phyloP scores from a whole-genome alignment of 352 stramenopile genomes.

The Globisporangium irregulare region DNA sequence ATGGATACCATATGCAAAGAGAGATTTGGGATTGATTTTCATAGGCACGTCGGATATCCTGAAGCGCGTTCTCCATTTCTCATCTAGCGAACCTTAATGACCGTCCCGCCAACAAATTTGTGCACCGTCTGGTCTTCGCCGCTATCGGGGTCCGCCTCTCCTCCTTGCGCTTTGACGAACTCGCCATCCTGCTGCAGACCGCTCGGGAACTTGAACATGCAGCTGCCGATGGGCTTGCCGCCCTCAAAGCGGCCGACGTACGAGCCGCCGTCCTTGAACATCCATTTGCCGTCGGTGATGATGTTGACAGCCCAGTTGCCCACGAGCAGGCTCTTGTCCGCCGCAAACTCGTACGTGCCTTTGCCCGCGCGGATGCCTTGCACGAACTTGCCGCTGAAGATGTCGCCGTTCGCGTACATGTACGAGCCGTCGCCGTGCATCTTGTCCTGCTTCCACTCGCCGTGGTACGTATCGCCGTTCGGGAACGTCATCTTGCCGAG shows the following conservation, averaged over 20 bases:
- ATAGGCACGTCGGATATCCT: neutral
- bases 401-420: conserved; percentile 90
- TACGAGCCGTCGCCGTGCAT: conserved; percentile 91
- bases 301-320: conserved; percentile 84
- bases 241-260: conserved; percentile 84
- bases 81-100: conserved; percentile 64
- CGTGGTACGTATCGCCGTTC: conserved; percentile 88
- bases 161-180: conserved; percentile 59
- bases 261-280: conserved; percentile 86
- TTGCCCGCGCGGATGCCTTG: conserved; percentile 79
- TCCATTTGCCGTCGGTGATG: conserved; percentile 89
- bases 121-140: conserved; percentile 51
- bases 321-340: conserved; percentile 80
- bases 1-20: neutral
- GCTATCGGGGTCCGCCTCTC: conserved; percentile 29
- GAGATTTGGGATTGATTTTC: conserved; percentile 1
- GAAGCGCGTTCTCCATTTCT: neutral
- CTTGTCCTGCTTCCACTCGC: conserved; percentile 81
- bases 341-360: conserved; percentile 88
- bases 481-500: conserved; percentile 91
- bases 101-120: conserved; percentile 69
- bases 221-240: conserved; percentile 84
- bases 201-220: conserved; percentile 84
- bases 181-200: conserved; percentile 84
- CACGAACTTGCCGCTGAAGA: conserved; percentile 87